Percentiles rank a stretch among this genome's conserved stretches.
Conservation (phyloP, 495 filamentous ascomycete species). For the Hyphodiscus hymeniophilus region DNA sequence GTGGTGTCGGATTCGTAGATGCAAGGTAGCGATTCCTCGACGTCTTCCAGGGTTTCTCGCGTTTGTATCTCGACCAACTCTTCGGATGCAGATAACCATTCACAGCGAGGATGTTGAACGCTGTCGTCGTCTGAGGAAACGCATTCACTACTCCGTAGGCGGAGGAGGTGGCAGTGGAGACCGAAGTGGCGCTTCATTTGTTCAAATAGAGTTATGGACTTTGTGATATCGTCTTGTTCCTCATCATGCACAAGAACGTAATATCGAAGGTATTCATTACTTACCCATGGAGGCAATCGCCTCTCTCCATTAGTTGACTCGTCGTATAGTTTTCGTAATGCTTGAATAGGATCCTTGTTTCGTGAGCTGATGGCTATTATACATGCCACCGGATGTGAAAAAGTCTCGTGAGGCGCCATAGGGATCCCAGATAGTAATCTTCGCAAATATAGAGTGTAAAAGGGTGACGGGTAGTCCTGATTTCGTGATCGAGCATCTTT, state of each 20-base stretch:
- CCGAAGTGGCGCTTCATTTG: slow-evolving; percentile 98
- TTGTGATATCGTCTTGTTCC: slow-evolving; percentile 82
- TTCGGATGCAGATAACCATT: slow-evolving; percentile 86
- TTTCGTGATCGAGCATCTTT: slow-evolving; percentile 28
- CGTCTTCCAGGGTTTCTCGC: slow-evolving; percentile 49
- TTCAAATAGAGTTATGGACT: slow-evolving; percentile 82
- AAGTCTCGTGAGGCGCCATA: slow-evolving; percentile 79
- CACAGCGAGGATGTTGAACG: slow-evolving; percentile 64
- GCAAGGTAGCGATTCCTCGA: slow-evolving; percentile 63
- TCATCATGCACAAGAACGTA: slow-evolving; percentile 98
- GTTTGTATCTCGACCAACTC: slow-evolving; percentile 65
- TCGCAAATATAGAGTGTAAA: slow-evolving; percentile 75
- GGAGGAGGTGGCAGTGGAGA: slow-evolving; percentile 84
- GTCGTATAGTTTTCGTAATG: slow-evolving; percentile 70
- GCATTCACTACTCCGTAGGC: slow-evolving; percentile 76
- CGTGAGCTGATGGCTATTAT: slow-evolving; percentile 91
- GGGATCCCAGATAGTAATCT: slow-evolving; percentile 72
- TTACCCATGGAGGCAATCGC: slow-evolving; percentile 69
- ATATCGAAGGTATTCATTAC: slow-evolving; percentile 84
- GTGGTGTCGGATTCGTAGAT: slow-evolving; percentile 88
- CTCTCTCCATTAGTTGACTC: slow-evolving; percentile 62
- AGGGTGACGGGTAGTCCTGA: slow-evolving; percentile 43
- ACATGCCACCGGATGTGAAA: slow-evolving; percentile 91
- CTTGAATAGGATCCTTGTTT: slow-evolving; percentile 71
- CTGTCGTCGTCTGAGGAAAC: slow-evolving; percentile 90